phyloP scores from a whole-genome alignment of 495 filamentous ascomycete species.

The Darksidea phi region DNA sequence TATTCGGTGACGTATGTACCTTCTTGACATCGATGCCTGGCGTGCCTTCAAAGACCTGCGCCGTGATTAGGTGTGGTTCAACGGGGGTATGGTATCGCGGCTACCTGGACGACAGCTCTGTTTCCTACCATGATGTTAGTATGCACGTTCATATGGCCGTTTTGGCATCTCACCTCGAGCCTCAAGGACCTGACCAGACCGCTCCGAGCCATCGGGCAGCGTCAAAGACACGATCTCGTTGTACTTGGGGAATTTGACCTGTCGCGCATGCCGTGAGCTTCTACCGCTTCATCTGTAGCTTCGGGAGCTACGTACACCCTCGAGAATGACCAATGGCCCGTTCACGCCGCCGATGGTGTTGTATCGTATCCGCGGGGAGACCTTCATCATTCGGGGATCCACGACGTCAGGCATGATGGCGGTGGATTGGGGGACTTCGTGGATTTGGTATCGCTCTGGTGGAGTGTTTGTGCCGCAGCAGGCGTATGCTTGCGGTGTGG shows the following conservation, averaged over 20 bases:
- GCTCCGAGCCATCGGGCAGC: slow-evolving; percentile 88
- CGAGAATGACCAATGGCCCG: slow-evolving; percentile 93
- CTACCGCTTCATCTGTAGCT: neutral
- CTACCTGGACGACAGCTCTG: slow-evolving; percentile 87
- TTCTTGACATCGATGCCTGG: slow-evolving; percentile 97
- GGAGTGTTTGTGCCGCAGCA: neutral
- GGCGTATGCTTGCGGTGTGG: slow-evolving; percentile 8
- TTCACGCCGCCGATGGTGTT: slow-evolving; percentile 99
- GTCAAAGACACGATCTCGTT: slow-evolving; percentile 98
- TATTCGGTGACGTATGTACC: slow-evolving; percentile 49
- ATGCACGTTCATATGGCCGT: neutral
- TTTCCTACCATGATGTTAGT: slow-evolving; percentile 58
- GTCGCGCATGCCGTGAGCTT: slow-evolving; percentile 28
- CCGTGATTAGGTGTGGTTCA: slow-evolving; percentile 12
- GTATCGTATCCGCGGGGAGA: slow-evolving; percentile 87
- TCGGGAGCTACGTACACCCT: slow-evolving; percentile 62
- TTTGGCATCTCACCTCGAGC: slow-evolving; percentile 68
- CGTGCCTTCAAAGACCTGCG: slow-evolving; percentile 95
- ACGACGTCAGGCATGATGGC: slow-evolving; percentile 47
- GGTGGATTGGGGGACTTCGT: neutral
- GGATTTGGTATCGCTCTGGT: neutral
- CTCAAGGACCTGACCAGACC: slow-evolving; percentile 94
- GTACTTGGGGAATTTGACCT: slow-evolving; percentile 96
- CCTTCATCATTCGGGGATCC: slow-evolving; percentile 77
- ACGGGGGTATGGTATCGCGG: neutral